Evolutionary conservation across 768 basidiomycete species (phyloP).

Genomic region (Lepiota venenata): DNA sequence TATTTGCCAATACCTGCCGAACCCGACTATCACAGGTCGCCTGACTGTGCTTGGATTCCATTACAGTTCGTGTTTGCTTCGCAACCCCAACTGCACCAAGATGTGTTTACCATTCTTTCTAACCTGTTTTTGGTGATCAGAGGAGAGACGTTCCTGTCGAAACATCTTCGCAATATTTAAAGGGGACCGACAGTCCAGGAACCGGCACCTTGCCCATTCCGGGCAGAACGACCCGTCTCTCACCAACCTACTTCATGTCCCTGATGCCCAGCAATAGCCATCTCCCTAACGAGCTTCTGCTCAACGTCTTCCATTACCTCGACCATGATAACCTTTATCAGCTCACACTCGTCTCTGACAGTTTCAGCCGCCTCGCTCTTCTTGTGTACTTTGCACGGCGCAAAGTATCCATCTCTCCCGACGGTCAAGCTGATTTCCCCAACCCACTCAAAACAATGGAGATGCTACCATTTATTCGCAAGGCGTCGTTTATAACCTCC

Average conservation of each 20-base stretch:
- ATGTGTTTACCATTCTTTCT: neutral
- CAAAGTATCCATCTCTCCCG: conserved; percentile 12
- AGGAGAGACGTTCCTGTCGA: neutral
- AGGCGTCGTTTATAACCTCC: conserved; percentile 12
- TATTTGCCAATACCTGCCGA: too few species aligned
- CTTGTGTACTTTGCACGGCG: conserved; percentile 18
- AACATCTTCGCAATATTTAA: too few species aligned
- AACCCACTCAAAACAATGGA: conserved; percentile 1
- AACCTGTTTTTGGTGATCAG: conserved; percentile 2
- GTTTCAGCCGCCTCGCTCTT: conserved; percentile 20
- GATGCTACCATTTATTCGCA: conserved; percentile 11
- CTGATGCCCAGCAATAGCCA: conserved; percentile 2
- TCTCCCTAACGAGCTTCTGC: conserved; percentile 23
- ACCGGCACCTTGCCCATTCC: too few species aligned
- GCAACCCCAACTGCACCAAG: too few species aligned
- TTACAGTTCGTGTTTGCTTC: too few species aligned
- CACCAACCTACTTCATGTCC: neutral
- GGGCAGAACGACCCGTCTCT: too few species aligned
- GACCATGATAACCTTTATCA: conserved; percentile 15
- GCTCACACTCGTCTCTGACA: conserved; percentile 15
- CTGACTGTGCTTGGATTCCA: too few species aligned
- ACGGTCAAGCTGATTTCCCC: conserved; percentile 10
- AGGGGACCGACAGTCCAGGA: too few species aligned
- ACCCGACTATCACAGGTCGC: too few species aligned
- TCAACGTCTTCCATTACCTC: conserved; percentile 16